Conservation (phyloP, 192 early-diverging fungal genomes). For the Coemansia guatemalensis region DNA sequence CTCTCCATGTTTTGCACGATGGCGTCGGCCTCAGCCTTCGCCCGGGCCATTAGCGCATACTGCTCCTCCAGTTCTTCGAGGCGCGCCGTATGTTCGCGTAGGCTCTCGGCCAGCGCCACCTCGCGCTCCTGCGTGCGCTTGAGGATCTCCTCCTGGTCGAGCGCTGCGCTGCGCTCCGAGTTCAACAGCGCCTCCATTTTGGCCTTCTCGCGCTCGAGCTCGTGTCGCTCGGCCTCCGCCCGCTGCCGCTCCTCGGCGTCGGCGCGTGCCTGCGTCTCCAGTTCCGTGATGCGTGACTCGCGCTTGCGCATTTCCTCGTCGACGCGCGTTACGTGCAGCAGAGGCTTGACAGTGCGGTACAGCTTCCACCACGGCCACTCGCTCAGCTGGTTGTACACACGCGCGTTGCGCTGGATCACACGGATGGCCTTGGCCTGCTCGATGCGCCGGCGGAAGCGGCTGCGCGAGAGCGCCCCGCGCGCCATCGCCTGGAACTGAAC, state of each 20-base stretch:
- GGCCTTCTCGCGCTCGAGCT: constrained; percentile 69
- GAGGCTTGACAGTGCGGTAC: constrained; percentile 88
- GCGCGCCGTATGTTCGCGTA: constrained; percentile 61
- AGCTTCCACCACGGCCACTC: constrained; percentile 98
- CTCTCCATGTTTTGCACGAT: constrained; percentile 63
- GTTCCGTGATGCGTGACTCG: constrained; percentile 69
- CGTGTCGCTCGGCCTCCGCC: constrained; percentile 58
- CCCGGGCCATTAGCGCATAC: constrained; percentile 50
- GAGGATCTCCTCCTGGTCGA: constrained; percentile 84
- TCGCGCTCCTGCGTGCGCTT: constrained; percentile 76
- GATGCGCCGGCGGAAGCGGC: constrained; percentile 61
- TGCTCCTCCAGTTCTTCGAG: constrained; percentile 72
- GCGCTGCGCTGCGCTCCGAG: constrained; percentile 70
- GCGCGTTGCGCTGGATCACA: constrained; percentile 92
- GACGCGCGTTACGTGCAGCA: constrained; percentile 75
- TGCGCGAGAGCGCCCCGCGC: constrained; percentile 80
- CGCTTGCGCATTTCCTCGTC: constrained; percentile 79
- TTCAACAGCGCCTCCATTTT: constrained; percentile 68
- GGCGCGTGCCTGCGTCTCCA: constrained; percentile 63
- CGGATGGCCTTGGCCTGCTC: constrained; percentile 86
- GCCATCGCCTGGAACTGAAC: constrained; percentile 83
- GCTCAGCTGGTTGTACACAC: constrained; percentile 82
- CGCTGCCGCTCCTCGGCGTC: constrained; percentile 61
- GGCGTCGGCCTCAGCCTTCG: constrained; percentile 55
- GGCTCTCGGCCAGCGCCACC: constrained; percentile 60